Conservation (phyloP, 1,284 basidiomycete species). For the Abortiporus biennis region DNA sequence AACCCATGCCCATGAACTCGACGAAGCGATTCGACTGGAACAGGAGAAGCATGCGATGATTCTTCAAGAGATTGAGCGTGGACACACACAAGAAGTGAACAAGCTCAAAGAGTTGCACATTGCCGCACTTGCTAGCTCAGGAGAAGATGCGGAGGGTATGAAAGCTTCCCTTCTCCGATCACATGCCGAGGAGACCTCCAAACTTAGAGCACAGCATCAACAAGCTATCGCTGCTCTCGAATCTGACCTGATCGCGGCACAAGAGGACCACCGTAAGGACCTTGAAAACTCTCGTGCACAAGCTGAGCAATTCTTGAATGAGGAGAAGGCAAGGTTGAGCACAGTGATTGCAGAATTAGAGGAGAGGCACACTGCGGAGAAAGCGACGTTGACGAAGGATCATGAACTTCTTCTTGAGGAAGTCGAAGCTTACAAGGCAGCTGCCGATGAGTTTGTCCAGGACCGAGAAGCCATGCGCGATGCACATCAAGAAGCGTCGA, state of each 20-base stretch:
- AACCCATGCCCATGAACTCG: slow-evolving; percentile 38
- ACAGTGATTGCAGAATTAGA: slow-evolving; percentile 27
- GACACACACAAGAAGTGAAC: slow-evolving; percentile 47
- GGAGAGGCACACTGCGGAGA: slow-evolving; percentile 34
- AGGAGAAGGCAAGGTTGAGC: slow-evolving; percentile 31
- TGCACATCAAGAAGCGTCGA: slow-evolving; percentile 44
- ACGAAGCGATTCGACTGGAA: slow-evolving; percentile 39
- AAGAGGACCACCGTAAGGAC: slow-evolving; percentile 38
- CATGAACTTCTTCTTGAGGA: slow-evolving; percentile 54
- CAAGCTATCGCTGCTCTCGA: slow-evolving; percentile 37
- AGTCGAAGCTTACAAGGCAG: slow-evolving; percentile 55
- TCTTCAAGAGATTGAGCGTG: slow-evolving; percentile 47
- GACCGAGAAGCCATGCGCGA: slow-evolving; percentile 44
- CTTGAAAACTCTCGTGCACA: slow-evolving; percentile 35
- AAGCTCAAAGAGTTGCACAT: slow-evolving; percentile 42
- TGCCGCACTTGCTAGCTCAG: slow-evolving; percentile 24
- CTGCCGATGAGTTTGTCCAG: slow-evolving; percentile 47
- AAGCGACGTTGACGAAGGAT: slow-evolving; percentile 40
- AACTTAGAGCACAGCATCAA: slow-evolving; percentile 41
- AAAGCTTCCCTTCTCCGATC: slow-evolving; percentile 22
- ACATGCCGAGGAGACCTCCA: slow-evolving; percentile 35
- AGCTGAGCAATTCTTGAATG: slow-evolving; percentile 30
- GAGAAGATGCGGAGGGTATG: slow-evolving; percentile 20
- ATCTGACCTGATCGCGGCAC: slow-evolving; percentile 33
- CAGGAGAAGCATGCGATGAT: slow-evolving; percentile 51